These are phyloP conservation scores for Pestalotiopsis sp. DNA, from an alignment of 2,329 filamentous ascomycete genomes.

Conservation along the genomic window DNA sequence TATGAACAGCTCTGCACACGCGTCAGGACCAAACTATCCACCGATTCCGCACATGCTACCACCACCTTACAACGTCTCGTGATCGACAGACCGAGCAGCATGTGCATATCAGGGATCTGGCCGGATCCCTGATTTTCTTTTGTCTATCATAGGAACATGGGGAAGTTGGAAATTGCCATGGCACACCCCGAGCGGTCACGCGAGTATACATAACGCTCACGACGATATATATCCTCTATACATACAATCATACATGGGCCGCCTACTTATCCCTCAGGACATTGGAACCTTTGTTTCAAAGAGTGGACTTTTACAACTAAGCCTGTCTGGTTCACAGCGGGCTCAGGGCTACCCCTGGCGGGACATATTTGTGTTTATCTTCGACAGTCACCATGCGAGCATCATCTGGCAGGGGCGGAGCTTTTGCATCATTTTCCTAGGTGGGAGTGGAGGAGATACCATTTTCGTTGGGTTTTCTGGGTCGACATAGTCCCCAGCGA, in stretches of 20 bases:
- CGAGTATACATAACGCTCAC: constrained; percentile 3
- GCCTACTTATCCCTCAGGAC: background rate
- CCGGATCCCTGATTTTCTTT: constrained; percentile 16
- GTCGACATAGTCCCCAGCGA: background rate
- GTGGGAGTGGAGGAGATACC: constrained; percentile 30
- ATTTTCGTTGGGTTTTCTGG: constrained; percentile 11
- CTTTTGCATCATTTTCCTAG: constrained; percentile 15
- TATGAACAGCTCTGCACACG: constrained; percentile 30
- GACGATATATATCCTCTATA: constrained; percentile 17
- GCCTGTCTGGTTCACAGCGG: constrained; percentile 2
- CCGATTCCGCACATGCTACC: constrained; percentile 23
- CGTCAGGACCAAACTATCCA: constrained; percentile 22
- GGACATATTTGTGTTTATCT: constrained; percentile 10
- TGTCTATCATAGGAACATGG: background rate
- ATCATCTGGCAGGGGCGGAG: constrained; percentile 8
- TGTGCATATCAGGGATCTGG: constrained; percentile 2
- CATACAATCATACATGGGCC: constrained; percentile 1
- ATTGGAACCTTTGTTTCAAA: background rate
- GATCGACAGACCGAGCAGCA: constrained; percentile 11
- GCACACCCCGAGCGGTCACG: background rate
- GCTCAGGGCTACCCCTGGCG: constrained; percentile 4
- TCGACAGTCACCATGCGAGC: constrained; percentile 7
- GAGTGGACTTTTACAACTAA: background rate
- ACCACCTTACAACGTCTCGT: constrained; percentile 1
- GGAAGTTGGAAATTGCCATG: background rate